Conservation (phyloP, 140 eudicot species). For the Oenanthe javanica region DNA sequence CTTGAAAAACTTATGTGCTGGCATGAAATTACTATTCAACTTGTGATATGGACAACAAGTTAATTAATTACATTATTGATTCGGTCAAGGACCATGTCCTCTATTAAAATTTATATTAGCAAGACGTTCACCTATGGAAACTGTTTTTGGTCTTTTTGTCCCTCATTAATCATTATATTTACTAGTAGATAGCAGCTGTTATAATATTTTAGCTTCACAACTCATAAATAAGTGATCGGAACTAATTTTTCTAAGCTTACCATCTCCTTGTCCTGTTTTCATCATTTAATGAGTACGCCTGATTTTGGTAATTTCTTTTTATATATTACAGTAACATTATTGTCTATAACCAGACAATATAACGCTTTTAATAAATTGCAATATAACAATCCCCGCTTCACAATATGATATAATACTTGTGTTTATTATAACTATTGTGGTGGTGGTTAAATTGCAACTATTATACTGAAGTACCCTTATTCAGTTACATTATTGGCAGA, state of each 20-base stretch:
- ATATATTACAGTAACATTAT: neutral
- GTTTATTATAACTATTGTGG: neutral
- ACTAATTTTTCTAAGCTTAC: neutral
- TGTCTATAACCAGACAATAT: neutral
- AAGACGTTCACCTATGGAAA: neutral
- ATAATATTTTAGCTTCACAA: neutral
- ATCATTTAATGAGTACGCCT: neutral
- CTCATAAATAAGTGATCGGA: neutral
- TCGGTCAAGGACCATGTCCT: neutral
- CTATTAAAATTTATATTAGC: neutral
- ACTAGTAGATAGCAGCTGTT: neutral
- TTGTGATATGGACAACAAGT: neutral
- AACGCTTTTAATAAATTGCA: neutral
- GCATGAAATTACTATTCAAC: neutral
- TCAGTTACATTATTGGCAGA: constrained; percentile 30
- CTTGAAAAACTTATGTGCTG: neutral
- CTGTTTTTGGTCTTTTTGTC: neutral
- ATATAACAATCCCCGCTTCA: neutral
- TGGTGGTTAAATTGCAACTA: neutral
- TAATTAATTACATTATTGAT: neutral
- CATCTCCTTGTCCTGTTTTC: neutral
- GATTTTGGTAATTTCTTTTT: neutral
- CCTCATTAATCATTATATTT: neutral
- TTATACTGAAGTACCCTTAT: neutral
- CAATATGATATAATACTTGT: neutral